These are phyloP conservation scores for Phycomyces blakesleeanus DNA, from an alignment of 192 early-diverging fungal genomes.

Conservation along the genomic window DNA sequence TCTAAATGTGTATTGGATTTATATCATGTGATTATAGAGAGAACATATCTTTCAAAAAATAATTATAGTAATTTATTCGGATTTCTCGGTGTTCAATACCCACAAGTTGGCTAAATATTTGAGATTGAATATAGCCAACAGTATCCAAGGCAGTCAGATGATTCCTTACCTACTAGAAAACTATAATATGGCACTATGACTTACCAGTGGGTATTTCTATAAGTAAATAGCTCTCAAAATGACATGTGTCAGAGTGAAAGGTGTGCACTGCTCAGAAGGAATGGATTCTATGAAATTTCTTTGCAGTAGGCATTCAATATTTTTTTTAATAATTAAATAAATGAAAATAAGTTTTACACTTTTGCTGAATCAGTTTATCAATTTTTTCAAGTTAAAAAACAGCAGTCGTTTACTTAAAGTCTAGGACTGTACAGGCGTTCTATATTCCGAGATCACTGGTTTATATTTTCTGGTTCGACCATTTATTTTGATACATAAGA, in stretches of 20 bases:
- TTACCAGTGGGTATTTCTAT: slow-evolving; percentile 24
- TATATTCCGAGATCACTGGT: too few species aligned
- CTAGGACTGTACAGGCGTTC: too few species aligned
- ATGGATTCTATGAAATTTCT: slow-evolving; percentile 11
- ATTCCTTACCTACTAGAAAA: slow-evolving; percentile 21
- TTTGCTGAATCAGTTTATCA: neutral
- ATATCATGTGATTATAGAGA: too few species aligned
- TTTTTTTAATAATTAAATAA: slow-evolving; percentile 8
- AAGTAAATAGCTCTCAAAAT: slow-evolving; percentile 18
- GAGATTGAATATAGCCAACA: neutral
- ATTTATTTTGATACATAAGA: too few species aligned
- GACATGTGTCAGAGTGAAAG: slow-evolving; percentile 10
- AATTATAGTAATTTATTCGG: too few species aligned
- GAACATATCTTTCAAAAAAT: too few species aligned
- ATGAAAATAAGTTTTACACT: neutral
- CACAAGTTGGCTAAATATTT: slow-evolving; percentile 4
- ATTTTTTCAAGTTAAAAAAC: too few species aligned
- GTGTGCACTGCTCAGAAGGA: slow-evolving; percentile 7
- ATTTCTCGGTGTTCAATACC: neutral
- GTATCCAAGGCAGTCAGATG: neutral
- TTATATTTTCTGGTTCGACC: too few species aligned
- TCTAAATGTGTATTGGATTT: too few species aligned
- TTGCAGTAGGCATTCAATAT: slow-evolving; percentile 8
- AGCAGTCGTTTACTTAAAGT: too few species aligned
- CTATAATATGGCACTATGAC: slow-evolving; percentile 11